These are phyloP conservation scores for Takakia lepidozioides DNA, from an alignment of 225 moss, liverwort and hornwort species.

Conservation along the genomic window DNA sequence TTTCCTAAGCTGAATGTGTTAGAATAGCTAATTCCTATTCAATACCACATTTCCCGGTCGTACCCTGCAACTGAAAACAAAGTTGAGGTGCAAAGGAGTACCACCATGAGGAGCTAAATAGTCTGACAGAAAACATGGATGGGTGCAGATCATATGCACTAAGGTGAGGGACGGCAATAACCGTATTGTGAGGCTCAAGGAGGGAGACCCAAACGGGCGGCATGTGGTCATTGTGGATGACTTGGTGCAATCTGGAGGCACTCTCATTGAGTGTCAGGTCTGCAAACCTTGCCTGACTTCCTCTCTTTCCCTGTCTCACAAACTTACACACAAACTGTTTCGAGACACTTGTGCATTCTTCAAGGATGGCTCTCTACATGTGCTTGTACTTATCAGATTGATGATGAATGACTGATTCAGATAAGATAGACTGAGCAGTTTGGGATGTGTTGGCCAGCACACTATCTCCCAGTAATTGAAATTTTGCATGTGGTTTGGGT, in stretches of 20 bases:
- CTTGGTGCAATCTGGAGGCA: conserved; percentile 97
- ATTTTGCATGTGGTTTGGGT: background rate
- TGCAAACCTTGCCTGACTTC: conserved; percentile 5
- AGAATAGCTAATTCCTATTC: no score
- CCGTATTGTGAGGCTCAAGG: conserved; percentile 82
- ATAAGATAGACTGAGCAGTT: no score
- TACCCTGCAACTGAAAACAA: no score
- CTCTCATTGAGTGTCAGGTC: conserved; percentile 96
- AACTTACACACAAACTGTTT: no score
- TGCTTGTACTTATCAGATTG: background rate
- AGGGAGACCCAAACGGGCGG: conserved; percentile 84
- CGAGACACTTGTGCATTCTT: background rate
- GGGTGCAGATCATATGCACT: conserved; percentile 72
- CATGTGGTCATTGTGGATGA: conserved; percentile 98
- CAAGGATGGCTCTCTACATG: background rate
- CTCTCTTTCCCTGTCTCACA: no score
- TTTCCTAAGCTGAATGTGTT: no score
- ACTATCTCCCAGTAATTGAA: background rate
- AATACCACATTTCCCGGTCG: no score
- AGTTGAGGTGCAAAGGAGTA: no score
- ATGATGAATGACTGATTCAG: no score
- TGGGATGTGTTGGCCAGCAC: no score
- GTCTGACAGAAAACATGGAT: background rate
- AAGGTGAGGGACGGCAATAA: conserved; percentile 93
- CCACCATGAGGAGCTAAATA: background rate